These are phyloP conservation scores for Penicillium waksmanii DNA, from an alignment of 495 filamentous ascomycete genomes.

Conservation along the genomic window DNA sequence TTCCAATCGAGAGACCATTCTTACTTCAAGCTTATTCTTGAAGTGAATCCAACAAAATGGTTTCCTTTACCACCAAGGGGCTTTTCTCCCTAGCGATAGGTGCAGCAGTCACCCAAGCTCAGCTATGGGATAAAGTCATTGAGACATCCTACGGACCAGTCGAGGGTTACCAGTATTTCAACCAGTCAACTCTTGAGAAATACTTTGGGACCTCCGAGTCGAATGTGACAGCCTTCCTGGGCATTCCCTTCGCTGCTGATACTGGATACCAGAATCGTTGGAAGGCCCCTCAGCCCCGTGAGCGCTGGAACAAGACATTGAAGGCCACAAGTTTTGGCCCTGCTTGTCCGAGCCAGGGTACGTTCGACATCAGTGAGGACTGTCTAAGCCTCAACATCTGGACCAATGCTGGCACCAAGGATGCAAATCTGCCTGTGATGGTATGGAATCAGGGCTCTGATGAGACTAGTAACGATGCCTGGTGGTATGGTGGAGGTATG, in stretches of 20 bases:
- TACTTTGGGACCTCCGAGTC: conserved; percentile 46
- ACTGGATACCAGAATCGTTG: conserved; percentile 36
- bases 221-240: conserved; percentile 48
- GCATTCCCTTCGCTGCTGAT: conserved; percentile 34
- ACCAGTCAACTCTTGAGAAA: conserved; percentile 27
- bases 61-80: conserved; percentile 14
- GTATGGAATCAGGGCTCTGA: conserved; percentile 36
- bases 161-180: conserved; percentile 37
- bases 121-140: conserved; percentile 30
- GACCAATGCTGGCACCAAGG: conserved; percentile 28
- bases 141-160: conserved; percentile 32
- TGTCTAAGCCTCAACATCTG: conserved; percentile 37
- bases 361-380: conserved; percentile 30
- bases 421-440: conserved; percentile 34
- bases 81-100: conserved; percentile 19
- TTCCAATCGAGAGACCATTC: neutral
- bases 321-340: conserved; percentile 26
- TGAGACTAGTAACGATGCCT: conserved; percentile 28
- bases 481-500: conserved; percentile 36
- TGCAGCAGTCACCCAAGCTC: conserved; percentile 22
- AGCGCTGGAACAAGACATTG: conserved; percentile 31
- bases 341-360: conserved; percentile 24
- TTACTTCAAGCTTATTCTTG: neutral
- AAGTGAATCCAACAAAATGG: conserved; percentile 14
- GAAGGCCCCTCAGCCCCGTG: conserved; percentile 32